phyloP scores from a whole-genome alignment of 768 basidiomycete species.

The Naganishia friedmannii region DNA sequence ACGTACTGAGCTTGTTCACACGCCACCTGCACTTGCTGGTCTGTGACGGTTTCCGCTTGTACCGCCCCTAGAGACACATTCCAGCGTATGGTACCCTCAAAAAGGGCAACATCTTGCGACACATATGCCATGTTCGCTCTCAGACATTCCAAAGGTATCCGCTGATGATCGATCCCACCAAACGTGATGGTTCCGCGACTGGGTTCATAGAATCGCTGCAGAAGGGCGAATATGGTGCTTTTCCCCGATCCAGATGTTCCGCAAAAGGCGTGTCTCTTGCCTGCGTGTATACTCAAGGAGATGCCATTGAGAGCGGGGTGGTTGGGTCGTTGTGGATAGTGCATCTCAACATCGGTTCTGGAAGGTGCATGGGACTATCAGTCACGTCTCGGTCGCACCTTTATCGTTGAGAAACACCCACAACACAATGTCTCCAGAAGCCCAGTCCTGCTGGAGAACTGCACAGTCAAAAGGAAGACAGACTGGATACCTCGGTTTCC shows the following conservation, averaged over 20 bases:
- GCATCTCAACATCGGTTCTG: too few relatives aligned
- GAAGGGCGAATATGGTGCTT: slow-evolving; percentile 42
- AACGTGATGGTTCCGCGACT: slow-evolving; percentile 38
- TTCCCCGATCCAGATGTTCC: slow-evolving; percentile 44
- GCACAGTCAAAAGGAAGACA: too few relatives aligned
- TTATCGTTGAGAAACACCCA: too few relatives aligned
- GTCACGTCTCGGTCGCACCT: too few relatives aligned
- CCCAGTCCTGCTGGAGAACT: too few relatives aligned
- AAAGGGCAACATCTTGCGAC: slow-evolving; percentile 48
- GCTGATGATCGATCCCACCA: slow-evolving; percentile 43
- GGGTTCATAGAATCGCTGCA: slow-evolving; percentile 50
- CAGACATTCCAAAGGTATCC: slow-evolving; percentile 33
- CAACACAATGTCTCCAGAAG: too few relatives aligned
- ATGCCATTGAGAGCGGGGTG: too few relatives aligned
- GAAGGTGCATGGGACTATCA: too few relatives aligned
- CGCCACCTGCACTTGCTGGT: slow-evolving; percentile 34
- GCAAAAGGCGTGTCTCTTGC: slow-evolving; percentile 47
- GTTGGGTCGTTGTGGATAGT: too few relatives aligned
- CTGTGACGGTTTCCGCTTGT: slow-evolving; percentile 31
- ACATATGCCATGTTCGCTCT: slow-evolving; percentile 45
- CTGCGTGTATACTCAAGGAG: slow-evolving; percentile 21
- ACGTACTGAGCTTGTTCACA: slow-evolving; percentile 40
- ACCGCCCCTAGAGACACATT: slow-evolving; percentile 38
- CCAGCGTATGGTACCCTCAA: slow-evolving; percentile 44
- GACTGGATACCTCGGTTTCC: too few relatives aligned